Evolutionary conservation across 768 basidiomycete species (phyloP).

Genomic region (Imleria badia): DNA sequence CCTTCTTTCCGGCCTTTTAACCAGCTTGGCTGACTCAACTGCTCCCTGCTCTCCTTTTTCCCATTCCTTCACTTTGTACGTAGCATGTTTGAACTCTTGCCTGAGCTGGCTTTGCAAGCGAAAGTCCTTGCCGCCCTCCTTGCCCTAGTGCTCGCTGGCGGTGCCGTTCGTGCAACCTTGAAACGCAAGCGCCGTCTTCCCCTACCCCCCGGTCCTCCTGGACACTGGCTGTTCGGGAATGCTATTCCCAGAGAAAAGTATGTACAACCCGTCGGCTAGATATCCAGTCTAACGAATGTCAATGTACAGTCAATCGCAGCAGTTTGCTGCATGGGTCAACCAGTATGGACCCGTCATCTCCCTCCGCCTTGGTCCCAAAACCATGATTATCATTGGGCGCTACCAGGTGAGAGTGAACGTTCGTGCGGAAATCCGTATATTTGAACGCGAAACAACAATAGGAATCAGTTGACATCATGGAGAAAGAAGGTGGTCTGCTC

Average conservation of each 20-base stretch:
- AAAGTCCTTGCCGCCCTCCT: slow-evolving; percentile 21
- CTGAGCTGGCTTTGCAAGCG: slow-evolving; percentile 6
- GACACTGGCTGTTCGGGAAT: slow-evolving; percentile 35
- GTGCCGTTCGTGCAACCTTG: slow-evolving; percentile 8
- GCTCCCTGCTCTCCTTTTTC: neutral
- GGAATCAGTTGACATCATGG: slow-evolving; percentile 66
- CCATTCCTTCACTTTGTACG: neutral
- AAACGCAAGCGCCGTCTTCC: slow-evolving; percentile 19
- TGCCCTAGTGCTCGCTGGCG: slow-evolving; percentile 16
- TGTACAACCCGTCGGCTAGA: neutral
- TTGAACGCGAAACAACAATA: slow-evolving; percentile 19
- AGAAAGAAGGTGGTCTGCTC: slow-evolving; percentile 58
- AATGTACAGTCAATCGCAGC: slow-evolving; percentile 29
- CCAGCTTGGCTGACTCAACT: neutral
- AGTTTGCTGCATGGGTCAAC: slow-evolving; percentile 59
- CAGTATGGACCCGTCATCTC: slow-evolving; percentile 63
- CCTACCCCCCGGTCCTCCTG: slow-evolving; percentile 32
- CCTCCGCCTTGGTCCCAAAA: slow-evolving; percentile 45
- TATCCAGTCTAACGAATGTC: neutral
- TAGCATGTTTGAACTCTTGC: slow-evolving; percentile 8
- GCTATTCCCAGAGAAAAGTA: slow-evolving; percentile 29
- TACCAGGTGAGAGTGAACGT: slow-evolving; percentile 33
- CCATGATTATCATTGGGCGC: slow-evolving; percentile 34
- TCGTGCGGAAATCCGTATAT: neutral
- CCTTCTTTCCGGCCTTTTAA: slow-evolving; percentile 13